Percentiles rank a stretch among this genome's conserved stretches.
Conservation (phyloP, 192 early-diverging fungal genomes). For the Diversispora eburnea region DNA sequence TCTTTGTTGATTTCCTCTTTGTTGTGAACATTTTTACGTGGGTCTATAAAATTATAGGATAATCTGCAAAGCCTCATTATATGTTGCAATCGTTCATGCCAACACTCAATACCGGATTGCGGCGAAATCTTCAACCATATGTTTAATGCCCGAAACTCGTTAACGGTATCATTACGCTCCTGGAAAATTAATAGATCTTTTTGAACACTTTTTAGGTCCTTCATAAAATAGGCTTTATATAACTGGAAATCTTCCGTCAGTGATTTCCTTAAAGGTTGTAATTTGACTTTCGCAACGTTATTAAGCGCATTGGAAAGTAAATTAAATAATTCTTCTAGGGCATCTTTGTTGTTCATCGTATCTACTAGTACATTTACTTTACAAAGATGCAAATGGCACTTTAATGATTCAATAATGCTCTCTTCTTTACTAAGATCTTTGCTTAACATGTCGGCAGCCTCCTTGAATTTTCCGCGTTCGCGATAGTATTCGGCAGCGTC, state of each 20-base stretch:
- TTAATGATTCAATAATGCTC: not conserved
- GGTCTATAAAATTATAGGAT: not conserved
- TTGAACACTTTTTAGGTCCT: not conserved
- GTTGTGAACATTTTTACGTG: not conserved
- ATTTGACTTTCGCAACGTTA: not conserved
- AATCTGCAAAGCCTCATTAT: not conserved
- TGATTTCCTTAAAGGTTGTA: not conserved
- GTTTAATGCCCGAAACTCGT: not conserved
- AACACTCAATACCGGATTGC: no score
- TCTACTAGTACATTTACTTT: conserved; percentile 1
- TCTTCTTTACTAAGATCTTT: not conserved
- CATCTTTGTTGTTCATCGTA: not conserved
- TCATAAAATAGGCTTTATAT: conserved; percentile 15
- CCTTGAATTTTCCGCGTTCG: not conserved
- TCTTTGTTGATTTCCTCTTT: not conserved
- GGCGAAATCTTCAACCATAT: not conserved
- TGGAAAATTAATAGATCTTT: not conserved
- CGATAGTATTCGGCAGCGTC: not conserved
- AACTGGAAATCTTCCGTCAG: not conserved
- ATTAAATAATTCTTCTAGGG: not conserved
- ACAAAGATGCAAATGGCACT: not conserved
- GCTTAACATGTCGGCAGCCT: conserved; percentile 11
- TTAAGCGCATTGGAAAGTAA: not conserved
- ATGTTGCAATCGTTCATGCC: no score
- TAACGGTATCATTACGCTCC: not conserved